These are phyloP conservation scores for Collybiopsis confluens DNA, from an alignment of 768 basidiomycete genomes.

Conservation along the genomic window DNA sequence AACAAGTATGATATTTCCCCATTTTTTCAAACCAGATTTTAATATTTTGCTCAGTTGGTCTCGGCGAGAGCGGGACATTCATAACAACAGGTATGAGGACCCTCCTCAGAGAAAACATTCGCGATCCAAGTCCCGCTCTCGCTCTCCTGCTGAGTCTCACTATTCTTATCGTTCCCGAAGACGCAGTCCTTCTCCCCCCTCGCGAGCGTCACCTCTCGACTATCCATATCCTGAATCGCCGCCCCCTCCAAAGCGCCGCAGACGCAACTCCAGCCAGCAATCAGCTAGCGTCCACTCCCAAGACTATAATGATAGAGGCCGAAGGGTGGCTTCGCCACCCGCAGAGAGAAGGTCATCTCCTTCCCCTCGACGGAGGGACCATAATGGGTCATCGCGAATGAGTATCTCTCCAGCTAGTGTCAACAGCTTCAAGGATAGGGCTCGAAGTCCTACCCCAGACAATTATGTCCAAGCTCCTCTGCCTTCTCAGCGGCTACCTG, in stretches of 20 bases:
- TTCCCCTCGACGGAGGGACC: constrained; percentile 35
- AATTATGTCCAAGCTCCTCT: constrained; percentile 41
- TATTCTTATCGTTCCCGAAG: constrained; percentile 63
- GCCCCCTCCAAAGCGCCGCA: constrained; percentile 51
- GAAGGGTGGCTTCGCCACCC: constrained; percentile 27
- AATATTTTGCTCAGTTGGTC: constrained; percentile 51
- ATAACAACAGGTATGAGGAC: constrained; percentile 23
- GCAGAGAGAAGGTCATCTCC: constrained; percentile 20
- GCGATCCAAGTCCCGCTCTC: constrained; percentile 53
- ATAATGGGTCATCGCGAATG: constrained; percentile 34
- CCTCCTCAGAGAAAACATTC: constrained; percentile 42
- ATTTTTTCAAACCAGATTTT: constrained; percentile 7
- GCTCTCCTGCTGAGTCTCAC: constrained; percentile 61
- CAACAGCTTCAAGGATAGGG: constrained; percentile 54
- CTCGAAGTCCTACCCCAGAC: constrained; percentile 41
- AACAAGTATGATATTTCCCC: constrained; percentile 59
- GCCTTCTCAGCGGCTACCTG: constrained; percentile 16
- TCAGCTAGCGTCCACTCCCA: constrained; percentile 45
- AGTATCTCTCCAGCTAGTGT: constrained; percentile 53
- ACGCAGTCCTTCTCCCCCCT: constrained; percentile 58
- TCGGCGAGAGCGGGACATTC: constrained; percentile 33
- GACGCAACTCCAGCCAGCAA: constrained; percentile 47
- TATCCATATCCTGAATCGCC: constrained; percentile 24
- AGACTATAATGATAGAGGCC: constrained; percentile 33
- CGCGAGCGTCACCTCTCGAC: constrained; percentile 2